Evolutionary conservation across 768 basidiomycete species (phyloP).

Genomic region (Macrocybe gigantea): DNA sequence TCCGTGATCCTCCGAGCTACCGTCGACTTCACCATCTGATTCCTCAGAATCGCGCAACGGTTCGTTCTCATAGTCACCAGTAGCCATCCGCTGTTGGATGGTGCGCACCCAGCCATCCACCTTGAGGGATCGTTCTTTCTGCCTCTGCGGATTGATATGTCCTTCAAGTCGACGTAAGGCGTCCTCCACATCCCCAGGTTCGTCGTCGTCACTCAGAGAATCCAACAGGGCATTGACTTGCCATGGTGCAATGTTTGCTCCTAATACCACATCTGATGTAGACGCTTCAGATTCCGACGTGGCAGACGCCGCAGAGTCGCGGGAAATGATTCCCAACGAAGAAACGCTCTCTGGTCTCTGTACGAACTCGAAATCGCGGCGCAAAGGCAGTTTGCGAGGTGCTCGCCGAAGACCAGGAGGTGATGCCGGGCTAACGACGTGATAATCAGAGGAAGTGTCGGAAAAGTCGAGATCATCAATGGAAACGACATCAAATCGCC

Average conservation of each 20-base stretch:
- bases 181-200: constrained; percentile 75
- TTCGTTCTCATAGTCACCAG: constrained; percentile 60
- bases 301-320: constrained; percentile 50
- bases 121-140: constrained; percentile 66
- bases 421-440: constrained; percentile 29
- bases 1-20: constrained; percentile 1
- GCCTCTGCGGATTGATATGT: constrained; percentile 69
- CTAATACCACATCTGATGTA: constrained; percentile 35
- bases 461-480: constrained; percentile 81
- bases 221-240: constrained; percentile 77
- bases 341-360: constrained; percentile 69
- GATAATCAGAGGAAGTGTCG: constrained; percentile 60
- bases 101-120: constrained; percentile 79
- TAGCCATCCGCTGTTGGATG: constrained; percentile 60
- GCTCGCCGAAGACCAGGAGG: constrained; percentile 52
- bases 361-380: constrained; percentile 80
- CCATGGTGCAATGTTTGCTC: constrained; percentile 66
- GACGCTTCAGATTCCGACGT: constrained; percentile 28
- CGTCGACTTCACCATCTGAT: constrained; percentile 12
- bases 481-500: constrained; percentile 67
- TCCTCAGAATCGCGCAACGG: constrained; percentile 48
- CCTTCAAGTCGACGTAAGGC: constrained; percentile 81
- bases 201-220: constrained; percentile 68
- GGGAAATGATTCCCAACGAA: constrained; percentile 70
- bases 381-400: constrained; percentile 58